Percentiles rank a stretch among this genome's conserved stretches.
Conservation (phyloP, 2,329 filamentous ascomycete genomes). For the Davidsoniella virescens region DNA sequence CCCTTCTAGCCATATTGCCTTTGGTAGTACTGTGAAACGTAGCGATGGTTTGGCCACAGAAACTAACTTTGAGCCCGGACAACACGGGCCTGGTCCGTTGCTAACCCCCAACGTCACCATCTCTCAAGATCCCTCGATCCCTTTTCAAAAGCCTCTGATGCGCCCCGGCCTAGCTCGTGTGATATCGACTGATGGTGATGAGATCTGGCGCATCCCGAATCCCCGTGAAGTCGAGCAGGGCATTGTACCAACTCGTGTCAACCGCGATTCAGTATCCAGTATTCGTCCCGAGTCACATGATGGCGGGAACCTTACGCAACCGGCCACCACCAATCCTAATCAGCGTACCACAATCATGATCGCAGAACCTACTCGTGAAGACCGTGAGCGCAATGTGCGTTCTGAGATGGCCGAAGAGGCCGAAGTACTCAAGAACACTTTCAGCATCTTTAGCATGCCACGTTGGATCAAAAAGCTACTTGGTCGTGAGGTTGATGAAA, state of each 20-base stretch:
- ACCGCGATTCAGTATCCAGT: slow-evolving; percentile 1
- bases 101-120: slow-evolving; percentile 19
- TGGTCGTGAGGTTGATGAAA: slow-evolving; percentile 1
- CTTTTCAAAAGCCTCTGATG: slow-evolving; percentile 1
- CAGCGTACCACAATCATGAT: slow-evolving; percentile 30
- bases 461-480: slow-evolving; percentile 9
- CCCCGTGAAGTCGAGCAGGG: slow-evolving; percentile 81
- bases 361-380: slow-evolving; percentile 37
- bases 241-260: slow-evolving; percentile 44
- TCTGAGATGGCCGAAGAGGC: slow-evolving; percentile 24
- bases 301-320: background rate
- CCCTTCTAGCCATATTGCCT: slow-evolving; percentile 34
- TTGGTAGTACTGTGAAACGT: slow-evolving; percentile 48
- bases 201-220: slow-evolving; percentile 73
- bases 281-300: slow-evolving; percentile 9
- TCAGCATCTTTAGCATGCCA: slow-evolving; percentile 11
- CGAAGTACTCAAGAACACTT: slow-evolving; percentile 20
- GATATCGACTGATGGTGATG: slow-evolving; percentile 56
- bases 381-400: slow-evolving; percentile 2
- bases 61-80: slow-evolving; percentile 11
- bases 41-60: slow-evolving; percentile 32
- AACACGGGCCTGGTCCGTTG: slow-evolving; percentile 3
- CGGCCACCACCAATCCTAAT: background rate
- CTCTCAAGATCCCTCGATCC: slow-evolving; percentile 28
- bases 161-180: slow-evolving; percentile 7